Evolutionary conservation across 495 filamentous ascomycete species (phyloP).

Genomic region (Aspergillus biplanus): DNA sequence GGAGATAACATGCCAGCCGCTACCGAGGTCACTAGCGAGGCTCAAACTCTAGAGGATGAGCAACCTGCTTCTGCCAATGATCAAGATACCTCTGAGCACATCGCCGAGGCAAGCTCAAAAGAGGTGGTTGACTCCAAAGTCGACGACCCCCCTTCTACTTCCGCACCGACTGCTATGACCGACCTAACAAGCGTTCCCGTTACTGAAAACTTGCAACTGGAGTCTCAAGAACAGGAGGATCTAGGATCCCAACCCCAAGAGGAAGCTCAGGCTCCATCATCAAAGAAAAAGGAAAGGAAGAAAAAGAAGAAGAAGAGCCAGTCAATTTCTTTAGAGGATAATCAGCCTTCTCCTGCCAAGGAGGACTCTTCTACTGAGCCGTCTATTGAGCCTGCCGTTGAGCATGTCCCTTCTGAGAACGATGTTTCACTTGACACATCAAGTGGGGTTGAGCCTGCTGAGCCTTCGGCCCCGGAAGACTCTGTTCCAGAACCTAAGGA

Average conservation of each 20-base stretch:
- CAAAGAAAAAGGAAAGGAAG: slow-evolving; percentile 47
- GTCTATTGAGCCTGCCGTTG: neutral
- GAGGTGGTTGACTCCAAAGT: slow-evolving; percentile 27
- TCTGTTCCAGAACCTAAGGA: slow-evolving; percentile 4
- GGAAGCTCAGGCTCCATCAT: slow-evolving; percentile 22
- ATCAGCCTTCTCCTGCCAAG: slow-evolving; percentile 3
- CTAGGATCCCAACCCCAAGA: slow-evolving; percentile 14
- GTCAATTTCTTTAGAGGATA: slow-evolving; percentile 13
- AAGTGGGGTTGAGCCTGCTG: slow-evolving; percentile 9
- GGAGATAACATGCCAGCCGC: neutral
- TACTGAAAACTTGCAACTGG: slow-evolving; percentile 3
- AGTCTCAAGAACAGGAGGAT: neutral
- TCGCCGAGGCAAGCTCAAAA: slow-evolving; percentile 28
- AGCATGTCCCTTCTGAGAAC: slow-evolving; percentile 7
- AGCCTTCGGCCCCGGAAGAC: slow-evolving; percentile 6
- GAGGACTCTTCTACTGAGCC: slow-evolving; percentile 16
- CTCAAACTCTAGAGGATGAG: slow-evolving; percentile 12
- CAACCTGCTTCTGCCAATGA: slow-evolving; percentile 10
- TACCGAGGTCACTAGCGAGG: slow-evolving; percentile 3
- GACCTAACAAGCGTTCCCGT: neutral
- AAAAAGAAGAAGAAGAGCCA: slow-evolving; percentile 43
- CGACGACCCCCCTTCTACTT: slow-evolving; percentile 23
- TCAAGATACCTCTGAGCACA: slow-evolving; percentile 3
- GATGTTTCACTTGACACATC: slow-evolving; percentile 7
- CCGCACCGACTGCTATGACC: neutral